These are phyloP conservation scores for Tricholoma sp. DNA, from an alignment of 768 basidiomycete species.

Conservation along the genomic window DNA sequence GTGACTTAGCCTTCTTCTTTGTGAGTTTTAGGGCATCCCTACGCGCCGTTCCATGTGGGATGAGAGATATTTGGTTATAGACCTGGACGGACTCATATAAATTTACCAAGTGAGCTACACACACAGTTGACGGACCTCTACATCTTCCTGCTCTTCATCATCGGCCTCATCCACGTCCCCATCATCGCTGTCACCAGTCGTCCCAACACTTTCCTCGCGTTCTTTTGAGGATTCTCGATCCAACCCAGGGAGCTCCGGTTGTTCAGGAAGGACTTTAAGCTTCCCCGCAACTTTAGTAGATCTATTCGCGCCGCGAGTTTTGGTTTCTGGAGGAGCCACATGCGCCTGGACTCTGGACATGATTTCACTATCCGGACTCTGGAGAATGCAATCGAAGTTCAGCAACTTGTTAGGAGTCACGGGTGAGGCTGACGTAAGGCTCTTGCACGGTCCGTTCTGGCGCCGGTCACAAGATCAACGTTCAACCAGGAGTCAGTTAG, in stretches of 20 bases:
- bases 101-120: neutral
- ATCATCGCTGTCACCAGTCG: slow-evolving; percentile 64
- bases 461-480: too few species aligned
- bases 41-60: slow-evolving; percentile 90
- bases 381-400: too few species aligned
- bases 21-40: slow-evolving; percentile 86
- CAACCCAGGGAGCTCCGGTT: slow-evolving; percentile 50
- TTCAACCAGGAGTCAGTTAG: too few species aligned
- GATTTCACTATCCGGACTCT: too few species aligned
- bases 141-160: slow-evolving; percentile 48
- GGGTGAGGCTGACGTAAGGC: neutral
- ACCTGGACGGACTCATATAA: slow-evolving; percentile 41
- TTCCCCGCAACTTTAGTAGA: slow-evolving; percentile 82
- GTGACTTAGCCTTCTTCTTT: slow-evolving; percentile 89
- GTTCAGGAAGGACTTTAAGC: slow-evolving; percentile 84
- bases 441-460: too few species aligned
- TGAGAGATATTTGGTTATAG: slow-evolving; percentile 92
- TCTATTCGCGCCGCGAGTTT: slow-evolving; percentile 68
- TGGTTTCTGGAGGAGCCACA: slow-evolving; percentile 35
- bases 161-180: slow-evolving; percentile 62
- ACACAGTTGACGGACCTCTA: slow-evolving; percentile 43
- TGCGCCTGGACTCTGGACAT: slow-evolving; percentile 1
- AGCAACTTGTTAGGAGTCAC: too few species aligned
- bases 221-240: slow-evolving; percentile 27
- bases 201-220: slow-evolving; percentile 42